Evolutionary conservation across 768 basidiomycete species (phyloP).

Genomic region (Rhizopogon salebrosus): DNA sequence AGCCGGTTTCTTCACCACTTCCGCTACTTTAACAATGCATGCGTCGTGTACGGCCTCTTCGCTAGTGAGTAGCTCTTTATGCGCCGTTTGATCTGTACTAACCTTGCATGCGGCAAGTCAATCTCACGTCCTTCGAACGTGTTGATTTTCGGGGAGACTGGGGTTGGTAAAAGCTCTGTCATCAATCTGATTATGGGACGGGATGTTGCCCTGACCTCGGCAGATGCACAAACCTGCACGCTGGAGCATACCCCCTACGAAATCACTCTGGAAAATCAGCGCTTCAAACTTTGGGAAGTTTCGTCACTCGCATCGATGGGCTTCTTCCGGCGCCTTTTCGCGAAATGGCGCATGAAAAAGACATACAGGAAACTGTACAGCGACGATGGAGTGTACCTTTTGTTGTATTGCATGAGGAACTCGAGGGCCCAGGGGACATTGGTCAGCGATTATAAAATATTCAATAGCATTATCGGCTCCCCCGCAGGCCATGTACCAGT

Average conservation of each 20-base stretch:
- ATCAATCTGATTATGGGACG: too few species aligned
- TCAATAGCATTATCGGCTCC: constrained; percentile 20
- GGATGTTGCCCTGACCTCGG: constrained; percentile 25
- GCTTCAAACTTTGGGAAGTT: constrained; percentile 29
- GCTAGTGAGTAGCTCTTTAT: too few species aligned
- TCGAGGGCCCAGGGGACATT: constrained; percentile 17
- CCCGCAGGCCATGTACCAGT: constrained; percentile 24
- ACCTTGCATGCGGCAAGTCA: neutral
- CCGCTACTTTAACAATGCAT: too few species aligned
- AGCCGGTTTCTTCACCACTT: too few species aligned
- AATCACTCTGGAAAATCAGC: constrained; percentile 13
- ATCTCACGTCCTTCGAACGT: neutral
- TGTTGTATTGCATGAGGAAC: constrained; percentile 29
- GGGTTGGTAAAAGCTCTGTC: too few species aligned
- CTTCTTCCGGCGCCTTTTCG: constrained; percentile 13
- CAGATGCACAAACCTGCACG: constrained; percentile 29
- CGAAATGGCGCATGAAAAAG: constrained; percentile 16
- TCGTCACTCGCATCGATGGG: constrained; percentile 23
- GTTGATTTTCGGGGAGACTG: too few species aligned
- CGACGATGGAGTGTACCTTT: constrained; percentile 23
- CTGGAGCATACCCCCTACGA: too few species aligned
- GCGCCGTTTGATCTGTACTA: neutral
- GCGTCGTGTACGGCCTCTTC: too few species aligned
- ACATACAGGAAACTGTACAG: constrained; percentile 23
- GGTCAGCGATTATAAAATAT: constrained; percentile 27